Base-by-base conservation (phyloP, 148 eudicot genomes). In the Amaranthus palmeri region DNA sequence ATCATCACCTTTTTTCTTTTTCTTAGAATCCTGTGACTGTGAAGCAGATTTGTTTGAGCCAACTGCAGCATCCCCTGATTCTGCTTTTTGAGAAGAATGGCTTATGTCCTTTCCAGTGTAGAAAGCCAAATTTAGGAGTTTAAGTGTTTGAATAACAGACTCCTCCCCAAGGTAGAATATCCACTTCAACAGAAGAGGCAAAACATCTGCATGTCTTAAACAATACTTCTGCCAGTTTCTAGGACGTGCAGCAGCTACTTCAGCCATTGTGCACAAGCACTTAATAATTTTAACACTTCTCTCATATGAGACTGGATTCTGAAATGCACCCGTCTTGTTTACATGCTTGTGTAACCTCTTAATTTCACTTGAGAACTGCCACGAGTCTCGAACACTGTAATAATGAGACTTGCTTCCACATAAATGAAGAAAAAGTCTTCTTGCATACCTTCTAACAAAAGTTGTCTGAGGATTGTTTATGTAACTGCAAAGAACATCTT, bases 211-310 rank as follows among this genome's bases (percentile, higher is more conserved):
- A 85, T 96, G 87, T 83, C 87, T 86, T 81, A 90, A 79, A 81
- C 97, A 90, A 76, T 92, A 92, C 81, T 96, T 96, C 81, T 96
- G 99, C 99, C 99, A 96, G 74, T 96, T 96, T 76, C 99, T 84
- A 74, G 97, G 99, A 64, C 99, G 91, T 65, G 99, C 88, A 77
- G 90, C 82, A 80, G 99, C 93, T 63, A 96, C 97, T 83, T 96
- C 99, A 72, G 97, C 93, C 83, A 96, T 84, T 43, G 92, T 85
- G 62, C 95, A 79, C 81, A 96, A 81, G 70, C 93, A 90, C 73
- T 92, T 96, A 54, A 96, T 88, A 53, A 92, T 86, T 82, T 96
- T 96, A 46, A 92, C 99, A 81, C 99, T 88, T 72, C 99, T 92
- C 86, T 96, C 97, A 76, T 92, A 96, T 13, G 97, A 86, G 67